phyloP scores from a whole-genome alignment of 805 yeast genomes.

The Naumovozyma castellii region DNA sequence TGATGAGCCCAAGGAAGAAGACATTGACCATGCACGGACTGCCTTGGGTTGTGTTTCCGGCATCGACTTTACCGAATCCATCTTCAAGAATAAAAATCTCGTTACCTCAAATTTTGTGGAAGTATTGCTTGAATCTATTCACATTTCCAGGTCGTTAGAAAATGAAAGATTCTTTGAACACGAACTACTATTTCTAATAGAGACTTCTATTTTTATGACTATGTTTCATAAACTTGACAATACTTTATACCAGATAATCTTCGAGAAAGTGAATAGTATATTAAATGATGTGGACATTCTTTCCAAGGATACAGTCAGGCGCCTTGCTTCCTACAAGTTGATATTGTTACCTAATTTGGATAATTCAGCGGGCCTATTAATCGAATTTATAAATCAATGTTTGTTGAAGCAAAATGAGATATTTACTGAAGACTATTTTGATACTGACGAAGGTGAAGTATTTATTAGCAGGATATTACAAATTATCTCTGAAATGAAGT shows the following conservation, averaged over 20 bases:
- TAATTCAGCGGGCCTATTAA: slow-evolving; percentile 9
- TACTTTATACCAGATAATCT: slow-evolving; percentile 5
- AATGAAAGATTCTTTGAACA: slow-evolving; percentile 34
- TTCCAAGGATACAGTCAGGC: slow-evolving; percentile 14
- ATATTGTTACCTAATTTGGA: slow-evolving; percentile 14
- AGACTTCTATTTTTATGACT: slow-evolving; percentile 27
- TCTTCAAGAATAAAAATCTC: slow-evolving; percentile 37
- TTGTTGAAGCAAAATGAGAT: slow-evolving; percentile 21
- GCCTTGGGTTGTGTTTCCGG: slow-evolving; percentile 75
- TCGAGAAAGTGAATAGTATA: slow-evolving; percentile 6
- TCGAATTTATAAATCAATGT: slow-evolving; percentile 13
- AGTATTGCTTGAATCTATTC: slow-evolving; percentile 30
- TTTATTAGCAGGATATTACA: slow-evolving; percentile 33
- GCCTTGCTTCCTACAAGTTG: slow-evolving; percentile 31
- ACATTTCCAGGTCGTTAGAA: slow-evolving; percentile 23
- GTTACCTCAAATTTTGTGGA: slow-evolving; percentile 24
- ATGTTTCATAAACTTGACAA: slow-evolving; percentile 25
- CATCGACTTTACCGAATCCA: slow-evolving; percentile 47
- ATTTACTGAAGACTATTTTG: slow-evolving; percentile 20
- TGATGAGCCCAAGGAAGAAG: slow-evolving; percentile 91
- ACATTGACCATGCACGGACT: slow-evolving; percentile 72
- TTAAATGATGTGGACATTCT: slow-evolving; percentile 8
- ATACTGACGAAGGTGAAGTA: slow-evolving; percentile 37
- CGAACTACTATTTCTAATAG: slow-evolving; percentile 40
- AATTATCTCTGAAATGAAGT: slow-evolving; percentile 21